Base-by-base conservation (phyloP, 768 basidiomycete genomes). In the Macrolepiota albuminosa region DNA sequence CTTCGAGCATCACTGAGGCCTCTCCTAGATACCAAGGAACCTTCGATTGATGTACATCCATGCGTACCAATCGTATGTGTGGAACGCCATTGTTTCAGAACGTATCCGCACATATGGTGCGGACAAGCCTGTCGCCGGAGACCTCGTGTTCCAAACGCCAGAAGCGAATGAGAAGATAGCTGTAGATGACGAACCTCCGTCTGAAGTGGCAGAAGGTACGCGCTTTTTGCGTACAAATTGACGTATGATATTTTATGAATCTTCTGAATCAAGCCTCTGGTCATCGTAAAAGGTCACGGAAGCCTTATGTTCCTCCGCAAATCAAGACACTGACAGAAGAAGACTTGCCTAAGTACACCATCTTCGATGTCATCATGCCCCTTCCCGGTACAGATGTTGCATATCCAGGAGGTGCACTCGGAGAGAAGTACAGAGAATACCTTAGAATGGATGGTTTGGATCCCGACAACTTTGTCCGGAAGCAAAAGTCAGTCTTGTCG, bases 301-400 rank as follows among this genome's bases (percentile, higher is more conserved):
- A 84, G 60, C 82, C 83, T n/a, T 90, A 85, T 77, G 77, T 83
- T 49, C 71, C 88, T 13, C 85, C 85, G 26, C 84, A 81, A 45
- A 85, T 97, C 58, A 93, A 89, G 73, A 85, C 86, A 3, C 73
- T 99, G 56, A 86, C 86, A 0, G 84, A 84, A 64, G 89, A 81
- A 18, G 93, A 98, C 70, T 72, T 94, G 49, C 77, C 84, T 67
- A 85, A 89, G 58, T 89, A 95, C 73, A 84, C 87, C 16, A 93
- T 98, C 62, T 93, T 93, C 68, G 96, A 99, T 72, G 91, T 98
- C 58, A 84, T 98, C 62, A 93, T 98, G 88, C 95, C 97, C n/a
- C 76, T 98, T 21, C 95, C 97, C 33, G 97, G 97, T 4, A 93
- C 86, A 63, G 93, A 96, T 67, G 93, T 98, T 21, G 88, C 89